These are phyloP conservation scores for Solanum chiquidenum DNA, from an alignment of 257 asterid genomes.

Conservation along the genomic window DNA sequence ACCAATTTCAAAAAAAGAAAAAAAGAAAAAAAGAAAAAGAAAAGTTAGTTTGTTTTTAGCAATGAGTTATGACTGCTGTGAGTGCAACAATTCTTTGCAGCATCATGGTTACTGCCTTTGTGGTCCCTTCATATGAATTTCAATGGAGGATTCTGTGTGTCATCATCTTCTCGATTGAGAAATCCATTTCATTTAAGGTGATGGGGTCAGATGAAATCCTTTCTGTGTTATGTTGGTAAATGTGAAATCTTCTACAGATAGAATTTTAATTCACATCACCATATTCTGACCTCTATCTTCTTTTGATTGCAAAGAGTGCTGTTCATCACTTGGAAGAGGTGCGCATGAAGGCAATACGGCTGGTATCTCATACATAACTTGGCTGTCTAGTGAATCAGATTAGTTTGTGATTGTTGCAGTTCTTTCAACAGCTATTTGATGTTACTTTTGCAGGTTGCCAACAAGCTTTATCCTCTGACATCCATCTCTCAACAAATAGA, in stretches of 20 bases:
- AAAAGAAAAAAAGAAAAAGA: background rate
- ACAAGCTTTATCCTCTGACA: slow-evolving; percentile 86
- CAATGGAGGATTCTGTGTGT: background rate
- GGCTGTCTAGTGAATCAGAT: slow-evolving; percentile 2
- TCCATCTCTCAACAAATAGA: slow-evolving; percentile 72
- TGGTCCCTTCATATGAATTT: background rate
- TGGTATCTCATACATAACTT: slow-evolving; percentile 43
- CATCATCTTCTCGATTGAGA: background rate
- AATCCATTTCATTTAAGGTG: background rate
- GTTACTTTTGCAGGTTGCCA: slow-evolving; percentile 60
- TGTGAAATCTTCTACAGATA: background rate
- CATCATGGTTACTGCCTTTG: background rate
- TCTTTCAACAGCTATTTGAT: background rate
- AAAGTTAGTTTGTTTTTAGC: background rate
- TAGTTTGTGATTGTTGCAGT: background rate
- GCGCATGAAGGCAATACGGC: slow-evolving; percentile 97
- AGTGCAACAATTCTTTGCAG: background rate
- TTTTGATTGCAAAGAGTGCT: slow-evolving; percentile 49
- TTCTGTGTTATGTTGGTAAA: background rate
- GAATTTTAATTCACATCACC: slow-evolving; percentile 1
- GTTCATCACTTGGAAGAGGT: slow-evolving; percentile 91
- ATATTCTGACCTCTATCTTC: slow-evolving; percentile 18
- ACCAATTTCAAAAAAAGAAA: background rate
- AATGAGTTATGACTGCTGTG: background rate
- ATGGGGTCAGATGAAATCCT: background rate